Percentiles rank a stretch among this genome's conserved stretches.
Evolutionary conservation across 2,329 filamentous ascomycete species (phyloP).

Genomic region (Scleromitrula shiraiana): DNA sequence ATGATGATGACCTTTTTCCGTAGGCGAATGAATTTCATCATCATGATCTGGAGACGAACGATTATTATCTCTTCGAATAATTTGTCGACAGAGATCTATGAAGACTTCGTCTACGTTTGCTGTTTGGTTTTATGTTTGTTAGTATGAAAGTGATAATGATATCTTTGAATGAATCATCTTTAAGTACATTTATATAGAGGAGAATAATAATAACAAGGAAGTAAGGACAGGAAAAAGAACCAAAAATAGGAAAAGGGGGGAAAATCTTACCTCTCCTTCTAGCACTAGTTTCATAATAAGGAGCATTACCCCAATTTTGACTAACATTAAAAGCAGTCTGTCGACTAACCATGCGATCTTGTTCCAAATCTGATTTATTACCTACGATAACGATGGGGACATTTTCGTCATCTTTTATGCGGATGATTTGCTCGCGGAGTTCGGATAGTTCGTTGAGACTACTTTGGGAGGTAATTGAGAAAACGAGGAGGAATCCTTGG

Average conservation of each 20-base stretch:
- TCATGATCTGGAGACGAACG: slow-evolving; percentile 7
- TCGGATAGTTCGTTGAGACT: slow-evolving; percentile 63
- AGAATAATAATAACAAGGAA: background rate
- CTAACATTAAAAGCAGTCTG: slow-evolving; percentile 58
- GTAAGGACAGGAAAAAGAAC: background rate
- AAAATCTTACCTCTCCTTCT: slow-evolving; percentile 41
- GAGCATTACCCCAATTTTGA: slow-evolving; percentile 62
- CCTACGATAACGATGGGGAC: slow-evolving; percentile 66
- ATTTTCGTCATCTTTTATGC: slow-evolving; percentile 63
- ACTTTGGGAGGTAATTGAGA: slow-evolving; percentile 63
- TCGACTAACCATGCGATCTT: slow-evolving; percentile 58
- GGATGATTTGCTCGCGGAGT: slow-evolving; percentile 63
- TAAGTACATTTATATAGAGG: background rate
- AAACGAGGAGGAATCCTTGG: slow-evolving; percentile 67
- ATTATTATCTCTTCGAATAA: slow-evolving; percentile 49
- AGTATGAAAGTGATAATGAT: no score
- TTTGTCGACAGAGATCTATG: slow-evolving; percentile 57
- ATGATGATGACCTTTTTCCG: slow-evolving; percentile 5
- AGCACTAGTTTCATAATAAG: slow-evolving; percentile 67
- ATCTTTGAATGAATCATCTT: background rate
- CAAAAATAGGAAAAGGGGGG: background rate
- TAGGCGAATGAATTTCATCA: slow-evolving; percentile 4
- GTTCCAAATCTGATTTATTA: slow-evolving; percentile 67
- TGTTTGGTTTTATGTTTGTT: slow-evolving; percentile 2
- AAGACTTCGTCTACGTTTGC: slow-evolving; percentile 68